Evolutionary conservation across 768 basidiomycete species (phyloP).

Genomic region (Pleurotus giganteus): DNA sequence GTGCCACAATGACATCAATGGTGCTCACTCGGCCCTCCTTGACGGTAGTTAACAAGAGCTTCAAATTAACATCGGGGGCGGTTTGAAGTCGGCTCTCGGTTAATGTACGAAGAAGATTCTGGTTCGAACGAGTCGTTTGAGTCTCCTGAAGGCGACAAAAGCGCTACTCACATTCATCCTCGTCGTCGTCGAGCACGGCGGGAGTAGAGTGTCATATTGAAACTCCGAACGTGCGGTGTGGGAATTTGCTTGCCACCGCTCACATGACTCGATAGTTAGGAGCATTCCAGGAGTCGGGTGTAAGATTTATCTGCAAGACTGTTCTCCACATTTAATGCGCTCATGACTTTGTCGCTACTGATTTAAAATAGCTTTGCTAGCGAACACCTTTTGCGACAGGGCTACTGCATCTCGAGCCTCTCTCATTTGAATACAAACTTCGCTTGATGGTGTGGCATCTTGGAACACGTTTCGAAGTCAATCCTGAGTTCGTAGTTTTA

Average conservation of each 20-base stretch:
- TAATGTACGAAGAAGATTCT: slow-evolving; percentile 91
- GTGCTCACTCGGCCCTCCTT: slow-evolving; percentile 83
- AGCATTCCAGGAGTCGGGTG: not conserved
- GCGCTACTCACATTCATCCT: slow-evolving; percentile 44
- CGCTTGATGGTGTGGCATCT: too few relatives aligned
- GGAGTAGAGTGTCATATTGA: slow-evolving; percentile 10
- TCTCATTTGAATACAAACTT: too few relatives aligned
- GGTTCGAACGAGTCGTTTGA: slow-evolving; percentile 2
- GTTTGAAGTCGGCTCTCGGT: slow-evolving; percentile 72
- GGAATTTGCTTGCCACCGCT: not conserved
- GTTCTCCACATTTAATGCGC: too few relatives aligned
- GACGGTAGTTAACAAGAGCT: slow-evolving; percentile 77
- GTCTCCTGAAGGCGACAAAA: slow-evolving; percentile 4
- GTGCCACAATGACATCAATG: not conserved
- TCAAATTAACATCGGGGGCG: slow-evolving; percentile 67
- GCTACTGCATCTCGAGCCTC: too few relatives aligned
- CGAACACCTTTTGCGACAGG: too few relatives aligned
- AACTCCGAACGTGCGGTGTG: slow-evolving; percentile 8
- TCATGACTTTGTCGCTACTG: too few relatives aligned
- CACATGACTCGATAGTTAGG: not conserved
- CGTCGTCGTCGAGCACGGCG: slow-evolving; percentile 19
- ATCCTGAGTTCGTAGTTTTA: too few relatives aligned
- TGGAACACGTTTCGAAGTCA: too few relatives aligned
- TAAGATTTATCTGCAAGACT: too few relatives aligned
- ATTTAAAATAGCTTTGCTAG: too few relatives aligned